Evolutionary conservation across 768 basidiomycete genomes (phyloP), one percentile per base, ranked within the genome.

Genomic region (Leucosporidium scottii): DNA sequence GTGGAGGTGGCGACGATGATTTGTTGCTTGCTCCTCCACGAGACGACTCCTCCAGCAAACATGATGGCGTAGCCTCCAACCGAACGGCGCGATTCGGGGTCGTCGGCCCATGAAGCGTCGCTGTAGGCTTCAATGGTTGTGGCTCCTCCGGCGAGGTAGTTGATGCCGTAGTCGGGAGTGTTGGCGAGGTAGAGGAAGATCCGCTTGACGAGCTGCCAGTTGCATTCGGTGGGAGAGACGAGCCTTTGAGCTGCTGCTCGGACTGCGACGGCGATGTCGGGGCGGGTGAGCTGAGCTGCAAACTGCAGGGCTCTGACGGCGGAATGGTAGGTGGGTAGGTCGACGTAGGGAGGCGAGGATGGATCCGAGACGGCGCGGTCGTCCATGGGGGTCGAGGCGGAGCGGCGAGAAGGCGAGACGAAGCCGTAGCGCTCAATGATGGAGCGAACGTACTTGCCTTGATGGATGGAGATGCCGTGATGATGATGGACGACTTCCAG

Each of bases 21-120:
- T 72, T 85, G 83, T 57, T 79, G 76, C 57, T 78, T 76, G 0
- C 79, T 79, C 28, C 73, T 73, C 82, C 83, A 84, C 4, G 76
- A 69, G 8, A 84, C 74, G 3, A 79, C 73, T 7, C 78, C 81
- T 0, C 79, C 78, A 28, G 72, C 73, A 49, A 80, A 21, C 4
- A 18, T 7, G 21, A 36, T 25, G 59, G 44, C 47, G 59, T 51
- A 50, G 49, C 30, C 64, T 10, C 18, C 10, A 20, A 44, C 27
- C 28, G 58, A 65, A 21, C 36, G 49, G 0, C 36, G 3, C 23
- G 47, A 50, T 9, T 51, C 25, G 20, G 7, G 21, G 44, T 28
- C 15, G 28, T 31, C 30, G 23, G 21, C 64, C 30, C n/a, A 51
- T 13, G 47, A n/a, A 2, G 61, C 49, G 53, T 54, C 21, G 53